phyloP scores from a whole-genome alignment of 176 grass and related monocot genomes.

The Aegilops speltoides region DNA sequence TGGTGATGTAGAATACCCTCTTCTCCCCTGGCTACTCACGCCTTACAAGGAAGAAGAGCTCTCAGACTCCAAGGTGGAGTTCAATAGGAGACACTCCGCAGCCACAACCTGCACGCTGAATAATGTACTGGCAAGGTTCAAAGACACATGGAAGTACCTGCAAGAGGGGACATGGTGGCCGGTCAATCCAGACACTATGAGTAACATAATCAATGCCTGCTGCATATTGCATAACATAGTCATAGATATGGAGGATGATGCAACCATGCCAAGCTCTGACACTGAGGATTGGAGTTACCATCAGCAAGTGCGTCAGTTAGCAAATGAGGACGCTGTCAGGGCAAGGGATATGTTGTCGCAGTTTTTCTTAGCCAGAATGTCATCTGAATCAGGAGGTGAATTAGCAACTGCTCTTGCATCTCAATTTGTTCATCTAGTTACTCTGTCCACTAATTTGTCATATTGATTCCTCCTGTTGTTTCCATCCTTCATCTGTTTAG shows the following conservation, averaged over 20 bases:
- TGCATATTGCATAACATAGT: background rate
- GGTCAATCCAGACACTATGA: slow-evolving; percentile 15
- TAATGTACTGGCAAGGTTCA: slow-evolving; percentile 55
- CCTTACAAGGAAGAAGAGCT: slow-evolving; percentile 43
- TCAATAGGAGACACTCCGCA: slow-evolving; percentile 39
- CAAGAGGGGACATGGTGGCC: slow-evolving; percentile 42
- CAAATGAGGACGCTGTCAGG: background rate
- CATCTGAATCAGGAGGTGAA: background rate
- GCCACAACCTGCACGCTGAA: slow-evolving; percentile 31
- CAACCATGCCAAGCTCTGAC: background rate
- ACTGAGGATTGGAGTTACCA: background rate
- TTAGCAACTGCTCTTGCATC: background rate
- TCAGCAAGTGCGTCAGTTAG: background rate
- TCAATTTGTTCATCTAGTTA: background rate
- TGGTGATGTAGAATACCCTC: slow-evolving; percentile 42
- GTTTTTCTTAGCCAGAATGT: background rate
- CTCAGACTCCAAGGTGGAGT: slow-evolving; percentile 21
- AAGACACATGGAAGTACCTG: slow-evolving; percentile 64
- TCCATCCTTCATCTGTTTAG: background rate
- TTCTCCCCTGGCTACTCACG: slow-evolving; percentile 52
- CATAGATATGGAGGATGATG: background rate
- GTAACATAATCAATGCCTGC: background rate
- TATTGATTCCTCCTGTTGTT: background rate
- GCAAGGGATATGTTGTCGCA: background rate
- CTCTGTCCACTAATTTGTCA: background rate